phyloP scores from a whole-genome alignment of 768 basidiomycete genomes.

The Rhizopogon rudus region DNA sequence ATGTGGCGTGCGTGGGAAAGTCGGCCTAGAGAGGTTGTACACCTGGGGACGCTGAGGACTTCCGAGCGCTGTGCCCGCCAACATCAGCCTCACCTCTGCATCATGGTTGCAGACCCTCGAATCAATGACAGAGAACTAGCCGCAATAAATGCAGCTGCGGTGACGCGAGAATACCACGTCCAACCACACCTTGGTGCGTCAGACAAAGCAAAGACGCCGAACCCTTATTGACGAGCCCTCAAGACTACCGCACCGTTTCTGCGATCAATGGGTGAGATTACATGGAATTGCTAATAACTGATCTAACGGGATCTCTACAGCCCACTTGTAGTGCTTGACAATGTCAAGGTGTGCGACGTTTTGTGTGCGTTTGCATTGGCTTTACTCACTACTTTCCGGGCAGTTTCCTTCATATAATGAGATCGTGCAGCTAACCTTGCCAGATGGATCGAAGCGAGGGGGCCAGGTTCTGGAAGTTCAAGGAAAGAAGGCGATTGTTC shows the following conservation, averaged over 20 bases:
- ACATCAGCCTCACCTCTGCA: conserved; percentile 5
- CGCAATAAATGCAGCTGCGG: conserved; percentile 82
- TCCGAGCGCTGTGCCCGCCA: conserved; percentile 1
- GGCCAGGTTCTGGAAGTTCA: conserved; percentile 98
- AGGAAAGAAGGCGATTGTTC: conserved; percentile 98
- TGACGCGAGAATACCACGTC: conserved; percentile 83
- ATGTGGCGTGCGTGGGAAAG: conserved; percentile 1
- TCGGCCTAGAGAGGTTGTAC: not conserved
- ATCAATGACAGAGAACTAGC: conserved; percentile 71
- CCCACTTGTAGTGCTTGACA: conserved; percentile 94
- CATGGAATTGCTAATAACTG: conserved; percentile 4
- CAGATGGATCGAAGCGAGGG: conserved; percentile 91
- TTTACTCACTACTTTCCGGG: conserved; percentile 12
- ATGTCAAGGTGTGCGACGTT: conserved; percentile 76
- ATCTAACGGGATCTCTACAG: conserved; percentile 35
- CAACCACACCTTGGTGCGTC: conserved; percentile 81
- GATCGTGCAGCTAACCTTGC: conserved; percentile 92
- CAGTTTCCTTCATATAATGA: conserved; percentile 98
- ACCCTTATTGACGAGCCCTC: conserved; percentile 6
- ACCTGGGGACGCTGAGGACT: not conserved
- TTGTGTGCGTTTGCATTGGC: not conserved
- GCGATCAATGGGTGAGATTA: conserved; percentile 88
- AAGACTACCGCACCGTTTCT: conserved; percentile 97
- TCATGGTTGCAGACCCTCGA: conserved; percentile 47
- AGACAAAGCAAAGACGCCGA: conserved; percentile 7